A percentile compares a stretch with the other conserved stretches of the same genome.
Conservation (phyloP, 208 protist species). For the Polymyxa betae region DNA sequence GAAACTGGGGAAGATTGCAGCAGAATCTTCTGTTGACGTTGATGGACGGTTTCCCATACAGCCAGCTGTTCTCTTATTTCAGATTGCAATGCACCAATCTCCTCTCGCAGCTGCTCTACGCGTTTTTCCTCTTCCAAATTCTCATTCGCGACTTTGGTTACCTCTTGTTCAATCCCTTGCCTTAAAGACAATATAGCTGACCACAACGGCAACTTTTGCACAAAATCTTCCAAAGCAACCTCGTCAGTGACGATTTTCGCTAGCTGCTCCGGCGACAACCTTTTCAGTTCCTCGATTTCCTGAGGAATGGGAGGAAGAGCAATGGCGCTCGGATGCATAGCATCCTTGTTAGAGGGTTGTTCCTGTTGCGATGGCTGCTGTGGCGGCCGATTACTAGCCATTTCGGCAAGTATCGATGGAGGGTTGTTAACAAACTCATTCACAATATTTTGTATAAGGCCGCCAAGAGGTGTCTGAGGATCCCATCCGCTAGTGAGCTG, state of each 20-base stretch:
- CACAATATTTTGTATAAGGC: background rate
- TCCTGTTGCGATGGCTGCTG: background rate
- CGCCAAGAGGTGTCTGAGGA: background rate
- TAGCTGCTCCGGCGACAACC: background rate
- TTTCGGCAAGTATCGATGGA: background rate
- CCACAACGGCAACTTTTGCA: background rate
- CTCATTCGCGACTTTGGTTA: slow-evolving; percentile 25
- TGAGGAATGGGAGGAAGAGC: background rate
- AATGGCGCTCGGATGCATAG: slow-evolving; percentile 14
- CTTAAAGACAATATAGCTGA: background rate
- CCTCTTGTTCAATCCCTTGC: background rate
- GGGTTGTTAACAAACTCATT: slow-evolving; percentile 15
- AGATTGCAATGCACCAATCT: background rate
- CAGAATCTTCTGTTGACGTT: background rate
- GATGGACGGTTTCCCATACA: background rate
- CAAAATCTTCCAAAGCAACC: background rate
- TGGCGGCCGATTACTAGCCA: background rate
- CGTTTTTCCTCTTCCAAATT: background rate
- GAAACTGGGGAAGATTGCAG: background rate
- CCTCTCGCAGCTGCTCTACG: background rate
- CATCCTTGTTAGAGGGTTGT: background rate
- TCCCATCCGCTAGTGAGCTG: background rate
- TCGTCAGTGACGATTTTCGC: background rate
- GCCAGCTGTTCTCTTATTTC: background rate
- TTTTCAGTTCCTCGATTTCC: background rate